These are phyloP conservation scores for Termitomyces bulborhizus DNA, from an alignment of 768 basidiomycete genomes.

Conservation along the genomic window DNA sequence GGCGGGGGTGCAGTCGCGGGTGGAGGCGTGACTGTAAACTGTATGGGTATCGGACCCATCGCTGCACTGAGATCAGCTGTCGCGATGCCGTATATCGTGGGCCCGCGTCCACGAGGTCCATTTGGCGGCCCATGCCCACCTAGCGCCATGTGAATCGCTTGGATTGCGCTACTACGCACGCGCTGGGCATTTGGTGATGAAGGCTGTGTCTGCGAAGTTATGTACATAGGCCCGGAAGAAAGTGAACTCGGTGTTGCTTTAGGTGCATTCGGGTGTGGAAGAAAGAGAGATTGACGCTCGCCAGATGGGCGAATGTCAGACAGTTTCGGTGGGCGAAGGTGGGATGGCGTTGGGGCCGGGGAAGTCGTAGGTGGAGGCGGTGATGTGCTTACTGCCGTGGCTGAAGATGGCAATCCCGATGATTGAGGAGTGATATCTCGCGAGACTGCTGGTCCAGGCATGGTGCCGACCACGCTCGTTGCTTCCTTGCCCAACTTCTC, in stretches of 20 bases:
- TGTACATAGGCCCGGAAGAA: conserved; percentile 47
- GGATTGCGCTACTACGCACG: conserved; percentile 12
- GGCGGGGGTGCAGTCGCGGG: conserved; percentile 14
- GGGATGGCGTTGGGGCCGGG: conserved; percentile 2
- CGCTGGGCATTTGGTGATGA: conserved; percentile 11
- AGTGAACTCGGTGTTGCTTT: conserved; percentile 26
- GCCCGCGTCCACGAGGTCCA: conserved; percentile 18
- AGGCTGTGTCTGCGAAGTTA: conserved; percentile 15
- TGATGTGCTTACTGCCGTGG: conserved; percentile 7
- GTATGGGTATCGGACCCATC: conserved; percentile 54
- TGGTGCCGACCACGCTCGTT: background rate
- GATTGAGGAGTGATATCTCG: background rate
- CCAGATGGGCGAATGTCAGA: conserved; percentile 22
- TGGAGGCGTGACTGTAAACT: conserved; percentile 51
- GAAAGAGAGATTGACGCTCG: conserved; percentile 33
- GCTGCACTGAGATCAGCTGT: conserved; percentile 43
- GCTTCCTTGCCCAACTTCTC: conserved; percentile 1
- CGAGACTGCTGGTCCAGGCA: background rate
- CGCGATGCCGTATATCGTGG: conserved; percentile 59
- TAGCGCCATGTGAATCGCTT: conserved; percentile 25
- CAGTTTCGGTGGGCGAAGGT: conserved; percentile 22
- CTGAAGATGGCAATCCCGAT: background rate
- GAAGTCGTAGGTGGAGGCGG: conserved; percentile 8
- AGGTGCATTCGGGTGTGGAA: conserved; percentile 42
- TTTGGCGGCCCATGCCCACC: conserved; percentile 1